phyloP scores from a whole-genome alignment of 805 yeast species.

The Hanseniaspora clermontiae region DNA sequence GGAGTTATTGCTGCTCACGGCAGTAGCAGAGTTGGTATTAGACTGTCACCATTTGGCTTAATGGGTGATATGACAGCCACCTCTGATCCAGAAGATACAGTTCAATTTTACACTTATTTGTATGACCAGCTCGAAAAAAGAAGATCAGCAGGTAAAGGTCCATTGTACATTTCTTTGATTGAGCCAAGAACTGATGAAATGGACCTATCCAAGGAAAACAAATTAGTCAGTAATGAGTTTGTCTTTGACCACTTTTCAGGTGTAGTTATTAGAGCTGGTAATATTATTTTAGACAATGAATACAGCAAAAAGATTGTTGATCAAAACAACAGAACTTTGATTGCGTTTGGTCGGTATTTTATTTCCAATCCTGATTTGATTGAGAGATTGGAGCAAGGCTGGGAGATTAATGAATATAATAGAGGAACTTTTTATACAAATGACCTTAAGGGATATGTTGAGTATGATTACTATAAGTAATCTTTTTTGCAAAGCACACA shows the following conservation, averaged over 20 bases:
- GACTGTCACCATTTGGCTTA: constrained; percentile 36
- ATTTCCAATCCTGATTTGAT: constrained; percentile 34
- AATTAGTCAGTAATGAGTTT: constrained; percentile 14
- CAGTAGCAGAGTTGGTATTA: constrained; percentile 34
- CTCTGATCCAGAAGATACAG: constrained; percentile 26
- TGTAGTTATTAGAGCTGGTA: constrained; percentile 16
- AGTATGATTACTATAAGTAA: constrained; percentile 15
- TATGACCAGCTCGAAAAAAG: constrained; percentile 31
- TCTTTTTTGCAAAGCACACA: no score
- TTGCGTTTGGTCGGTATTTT: constrained; percentile 30
- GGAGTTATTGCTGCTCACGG: constrained; percentile 41
- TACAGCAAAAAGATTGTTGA: constrained; percentile 13
- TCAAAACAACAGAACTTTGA: constrained; percentile 33
- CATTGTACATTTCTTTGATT: constrained; percentile 34
- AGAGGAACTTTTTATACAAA: constrained; percentile 31
- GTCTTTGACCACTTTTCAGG: constrained; percentile 19
- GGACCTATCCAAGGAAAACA: constrained; percentile 8
- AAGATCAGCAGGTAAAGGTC: constrained; percentile 27
- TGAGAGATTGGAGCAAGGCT: constrained; percentile 27
- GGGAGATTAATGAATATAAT: constrained; percentile 28
- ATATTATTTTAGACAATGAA: background rate
- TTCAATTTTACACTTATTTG: constrained; percentile 32
- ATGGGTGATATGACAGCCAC: constrained; percentile 32
- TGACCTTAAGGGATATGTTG: constrained; percentile 28
- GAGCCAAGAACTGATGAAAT: constrained; percentile 34